A percentile compares a stretch with the other conserved stretches of the same genome.
phyloP scores from a whole-genome alignment of 495 filamentous ascomycete genomes.

The Cairneyella variabilis region DNA sequence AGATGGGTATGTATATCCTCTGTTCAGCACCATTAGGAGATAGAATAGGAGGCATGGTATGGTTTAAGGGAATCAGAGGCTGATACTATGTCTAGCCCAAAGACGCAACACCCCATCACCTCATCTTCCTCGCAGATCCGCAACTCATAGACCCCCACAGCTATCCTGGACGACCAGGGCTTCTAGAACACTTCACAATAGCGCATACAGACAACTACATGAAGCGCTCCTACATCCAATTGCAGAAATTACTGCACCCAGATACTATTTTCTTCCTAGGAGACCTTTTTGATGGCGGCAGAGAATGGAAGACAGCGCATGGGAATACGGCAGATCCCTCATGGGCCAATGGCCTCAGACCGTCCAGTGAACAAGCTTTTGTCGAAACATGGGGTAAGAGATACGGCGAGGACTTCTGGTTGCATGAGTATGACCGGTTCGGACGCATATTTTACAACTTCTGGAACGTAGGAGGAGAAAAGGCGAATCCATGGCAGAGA shows the following conservation, averaged over 20 bases:
- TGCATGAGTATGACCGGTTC: constrained; percentile 77
- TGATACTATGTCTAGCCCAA: constrained; percentile 52
- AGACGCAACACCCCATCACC: constrained; percentile 74
- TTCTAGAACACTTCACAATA: constrained; percentile 72
- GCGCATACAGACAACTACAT: constrained; percentile 86
- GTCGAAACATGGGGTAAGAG: constrained; percentile 64
- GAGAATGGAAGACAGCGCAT: constrained; percentile 79
- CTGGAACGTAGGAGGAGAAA: constrained; percentile 45
- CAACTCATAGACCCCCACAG: constrained; percentile 96
- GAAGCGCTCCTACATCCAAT: constrained; percentile 66
- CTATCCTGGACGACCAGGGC: constrained; percentile 91
- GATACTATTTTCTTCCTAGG: constrained; percentile 87
- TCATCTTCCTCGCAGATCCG: constrained; percentile 91
- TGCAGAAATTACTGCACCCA: constrained; percentile 68
- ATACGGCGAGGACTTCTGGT: constrained; percentile 77
- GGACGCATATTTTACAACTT: constrained; percentile 69
- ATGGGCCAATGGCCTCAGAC: constrained; percentile 44
- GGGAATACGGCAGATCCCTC: constrained; percentile 56
- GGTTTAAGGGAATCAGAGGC: not conserved
- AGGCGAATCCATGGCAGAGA: constrained; percentile 34
- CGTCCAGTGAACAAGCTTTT: constrained; percentile 41
- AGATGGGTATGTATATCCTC: constrained; percentile 65
- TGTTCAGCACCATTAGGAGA: not conserved
- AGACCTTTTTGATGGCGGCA: constrained; percentile 92
- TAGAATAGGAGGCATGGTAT: not conserved